phyloP scores from a whole-genome alignment of 768 basidiomycete genomes.

The Collybia sordida region DNA sequence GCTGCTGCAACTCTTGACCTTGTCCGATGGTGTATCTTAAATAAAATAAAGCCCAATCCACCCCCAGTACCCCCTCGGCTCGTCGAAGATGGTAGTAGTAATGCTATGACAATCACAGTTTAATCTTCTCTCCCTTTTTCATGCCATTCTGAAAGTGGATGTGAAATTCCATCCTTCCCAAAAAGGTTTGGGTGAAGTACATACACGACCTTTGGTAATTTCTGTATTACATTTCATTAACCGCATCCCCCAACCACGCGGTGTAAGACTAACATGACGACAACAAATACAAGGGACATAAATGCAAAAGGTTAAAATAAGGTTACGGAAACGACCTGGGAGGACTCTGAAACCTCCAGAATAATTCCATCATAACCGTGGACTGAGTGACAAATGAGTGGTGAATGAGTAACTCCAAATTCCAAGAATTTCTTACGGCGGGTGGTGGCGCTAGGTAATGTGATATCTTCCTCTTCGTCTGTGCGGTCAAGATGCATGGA shows the following conservation, averaged over 20 bases:
- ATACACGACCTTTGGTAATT: too few relatives aligned
- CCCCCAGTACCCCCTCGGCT: background rate
- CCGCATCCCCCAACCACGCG: too few relatives aligned
- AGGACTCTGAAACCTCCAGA: conserved; percentile 75
- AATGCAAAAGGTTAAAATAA: conserved; percentile 48
- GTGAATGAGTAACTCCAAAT: conserved; percentile 1
- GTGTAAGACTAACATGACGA: background rate
- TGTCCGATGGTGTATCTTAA: conserved; percentile 77
- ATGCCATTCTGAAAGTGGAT: too few relatives aligned
- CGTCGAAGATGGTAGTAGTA: background rate
- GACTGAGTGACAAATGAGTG: conserved; percentile 36
- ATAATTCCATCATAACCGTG: conserved; percentile 83
- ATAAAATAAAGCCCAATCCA: conserved; percentile 36
- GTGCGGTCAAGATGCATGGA: conserved; percentile 82
- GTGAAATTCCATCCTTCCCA: too few relatives aligned
- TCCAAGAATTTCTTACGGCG: conserved; percentile 45
- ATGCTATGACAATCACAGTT: background rate
- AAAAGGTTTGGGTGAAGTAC: too few relatives aligned
- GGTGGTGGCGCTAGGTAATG: conserved; percentile 65
- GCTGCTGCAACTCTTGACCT: conserved; percentile 86
- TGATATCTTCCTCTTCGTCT: conserved; percentile 71
- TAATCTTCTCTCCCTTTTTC: too few relatives aligned
- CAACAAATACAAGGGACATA: too few relatives aligned
- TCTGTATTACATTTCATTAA: too few relatives aligned
- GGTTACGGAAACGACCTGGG: conserved; percentile 73